A percentile compares a stretch with the other conserved stretches of the same genome.
phyloP scores from a whole-genome alignment of 495 filamentous ascomycete species.

The Paragyromitra xinjiangensis region DNA sequence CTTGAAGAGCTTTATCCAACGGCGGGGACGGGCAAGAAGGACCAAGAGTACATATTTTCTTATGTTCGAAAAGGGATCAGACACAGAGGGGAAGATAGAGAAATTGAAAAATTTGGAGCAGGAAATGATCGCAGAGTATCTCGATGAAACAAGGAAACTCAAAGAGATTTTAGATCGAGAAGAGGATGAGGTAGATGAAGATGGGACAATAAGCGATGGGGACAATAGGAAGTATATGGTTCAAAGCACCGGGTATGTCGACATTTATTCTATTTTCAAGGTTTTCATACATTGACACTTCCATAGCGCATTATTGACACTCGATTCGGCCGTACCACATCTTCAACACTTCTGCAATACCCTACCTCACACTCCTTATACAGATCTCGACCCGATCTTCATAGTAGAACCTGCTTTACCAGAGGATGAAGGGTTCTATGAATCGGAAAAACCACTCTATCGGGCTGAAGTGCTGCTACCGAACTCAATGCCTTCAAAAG shows the following conservation, averaged over 20 bases:
- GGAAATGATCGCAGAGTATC: conserved; percentile 76
- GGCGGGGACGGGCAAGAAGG: conserved; percentile 82
- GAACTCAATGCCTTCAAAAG: conserved; percentile 67
- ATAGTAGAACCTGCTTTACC: conserved; percentile 46
- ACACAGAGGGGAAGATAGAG: conserved; percentile 50
- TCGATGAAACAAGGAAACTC: conserved; percentile 70
- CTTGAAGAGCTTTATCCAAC: conserved; percentile 88
- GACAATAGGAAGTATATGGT: conserved; percentile 60
- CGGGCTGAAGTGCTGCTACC: conserved; percentile 74
- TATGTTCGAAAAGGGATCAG: conserved; percentile 61
- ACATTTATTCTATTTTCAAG: not conserved
- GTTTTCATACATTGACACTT: conserved; percentile 46
- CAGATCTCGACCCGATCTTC: conserved; percentile 63
- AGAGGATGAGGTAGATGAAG: conserved; percentile 13
- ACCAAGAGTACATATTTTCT: conserved; percentile 76
- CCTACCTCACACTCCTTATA: conserved; percentile 18
- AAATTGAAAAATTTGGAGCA: conserved; percentile 73
- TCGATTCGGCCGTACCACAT: conserved; percentile 75
- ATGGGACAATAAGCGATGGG: conserved; percentile 38
- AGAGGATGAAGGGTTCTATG: conserved; percentile 38
- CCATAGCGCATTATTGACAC: conserved; percentile 74
- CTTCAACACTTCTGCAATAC: conserved; percentile 80
- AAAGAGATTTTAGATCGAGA: conserved; percentile 62
- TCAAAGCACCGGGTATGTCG: conserved; percentile 65
- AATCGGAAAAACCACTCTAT: conserved; percentile 38